phyloP scores from a whole-genome alignment of 2,329 filamentous ascomycete genomes.

The Aureobasidium lini region DNA sequence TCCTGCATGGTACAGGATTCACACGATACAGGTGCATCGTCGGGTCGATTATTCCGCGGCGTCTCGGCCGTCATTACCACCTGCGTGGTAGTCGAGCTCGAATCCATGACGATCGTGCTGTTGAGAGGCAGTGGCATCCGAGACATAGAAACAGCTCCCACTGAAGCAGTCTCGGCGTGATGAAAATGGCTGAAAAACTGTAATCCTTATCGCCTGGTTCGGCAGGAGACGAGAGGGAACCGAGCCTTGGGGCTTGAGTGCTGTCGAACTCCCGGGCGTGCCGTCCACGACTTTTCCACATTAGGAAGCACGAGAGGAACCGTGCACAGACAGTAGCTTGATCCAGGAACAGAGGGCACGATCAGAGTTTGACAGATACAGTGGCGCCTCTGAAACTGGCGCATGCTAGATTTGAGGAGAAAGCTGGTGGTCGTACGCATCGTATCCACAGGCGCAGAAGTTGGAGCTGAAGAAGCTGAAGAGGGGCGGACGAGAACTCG shows the following conservation, averaged over 20 bases:
- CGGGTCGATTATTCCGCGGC: background rate
- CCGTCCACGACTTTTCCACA: background rate
- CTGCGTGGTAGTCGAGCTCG: background rate
- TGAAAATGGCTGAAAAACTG: constrained; percentile 1
- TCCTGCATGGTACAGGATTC: background rate
- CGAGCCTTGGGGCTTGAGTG: background rate
- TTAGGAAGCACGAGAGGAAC: background rate
- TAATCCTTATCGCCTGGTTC: constrained; percentile 2
- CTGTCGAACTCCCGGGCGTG: constrained; percentile 2
- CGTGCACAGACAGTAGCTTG: constrained; percentile 3
- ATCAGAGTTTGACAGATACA: constrained; percentile 12
- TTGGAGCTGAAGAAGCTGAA: background rate
- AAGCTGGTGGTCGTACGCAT: background rate
- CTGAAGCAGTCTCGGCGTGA: background rate
- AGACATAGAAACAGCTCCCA: background rate
- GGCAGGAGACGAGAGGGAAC: background rate
- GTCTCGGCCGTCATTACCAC: background rate
- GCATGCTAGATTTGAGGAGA: constrained; percentile 4
- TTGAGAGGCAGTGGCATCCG: background rate
- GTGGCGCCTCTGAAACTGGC: constrained; percentile 11
- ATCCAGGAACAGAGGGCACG: background rate
- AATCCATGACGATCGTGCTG: background rate
- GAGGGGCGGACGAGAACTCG: background rate
- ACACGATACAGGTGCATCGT: constrained; percentile 2
- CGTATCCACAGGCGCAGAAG: background rate